phyloP scores from a whole-genome alignment of 805 yeast species.

The Clavispora vitiphila region DNA sequence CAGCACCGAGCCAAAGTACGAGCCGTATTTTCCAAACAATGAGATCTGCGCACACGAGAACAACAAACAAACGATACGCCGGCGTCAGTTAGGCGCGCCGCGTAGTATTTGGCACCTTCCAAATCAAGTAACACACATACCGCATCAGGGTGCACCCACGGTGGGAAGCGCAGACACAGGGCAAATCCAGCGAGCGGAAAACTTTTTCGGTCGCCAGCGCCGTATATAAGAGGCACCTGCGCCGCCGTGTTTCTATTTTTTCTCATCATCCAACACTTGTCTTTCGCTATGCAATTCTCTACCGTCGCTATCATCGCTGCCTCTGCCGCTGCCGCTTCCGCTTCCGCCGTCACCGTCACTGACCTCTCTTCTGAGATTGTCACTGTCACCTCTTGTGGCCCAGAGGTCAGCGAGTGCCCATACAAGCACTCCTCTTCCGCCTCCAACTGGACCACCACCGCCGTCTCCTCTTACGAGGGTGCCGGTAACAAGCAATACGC shows the following conservation, averaged over 20 bases:
- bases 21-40: not conserved
- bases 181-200: not conserved
- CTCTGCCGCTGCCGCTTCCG: conserved; percentile 14
- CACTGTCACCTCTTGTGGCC: conserved; percentile 19
- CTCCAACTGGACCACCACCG: conserved; percentile 15
- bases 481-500: conserved; percentile 21
- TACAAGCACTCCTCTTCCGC: conserved; percentile 9
- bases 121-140: not conserved
- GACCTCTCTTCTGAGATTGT: conserved; percentile 15
- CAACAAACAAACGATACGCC: not conserved
- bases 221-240: conserved; percentile 7
- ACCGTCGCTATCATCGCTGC: conserved; percentile 18
- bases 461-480: conserved; percentile 17
- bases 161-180: not conserved
- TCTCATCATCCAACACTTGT: conserved; percentile 23
- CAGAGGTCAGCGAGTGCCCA: conserved; percentile 17
- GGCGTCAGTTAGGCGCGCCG: not conserved
- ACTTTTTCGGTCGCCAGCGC: not conserved
- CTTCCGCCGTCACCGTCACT: conserved; percentile 17
- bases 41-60: not conserved
- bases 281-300: conserved; percentile 21
- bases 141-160: not conserved
- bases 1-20: not conserved
- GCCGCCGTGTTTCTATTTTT: conserved; percentile 8
- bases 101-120: not conserved